Evolutionary conservation across 495 filamentous ascomycete species (phyloP).

Genomic region (Melanomma pulvis-pyrius): DNA sequence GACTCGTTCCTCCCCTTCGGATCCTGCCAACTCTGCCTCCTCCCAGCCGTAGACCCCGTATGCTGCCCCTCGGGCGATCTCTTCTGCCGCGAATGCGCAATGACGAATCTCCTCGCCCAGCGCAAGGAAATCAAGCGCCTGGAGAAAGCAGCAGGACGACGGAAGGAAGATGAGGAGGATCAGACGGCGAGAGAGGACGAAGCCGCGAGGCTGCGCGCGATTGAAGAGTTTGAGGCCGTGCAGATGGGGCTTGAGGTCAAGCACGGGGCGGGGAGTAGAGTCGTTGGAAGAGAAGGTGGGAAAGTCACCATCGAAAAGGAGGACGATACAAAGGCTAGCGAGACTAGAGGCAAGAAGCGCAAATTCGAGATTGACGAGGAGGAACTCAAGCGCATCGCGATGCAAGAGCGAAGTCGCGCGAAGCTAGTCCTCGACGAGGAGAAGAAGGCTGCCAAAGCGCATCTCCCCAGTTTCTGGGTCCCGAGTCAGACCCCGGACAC

Average conservation of each 20-base stretch:
- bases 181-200: conserved; percentile 53
- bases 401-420: conserved; percentile 69
- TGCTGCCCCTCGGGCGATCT: conserved; percentile 79
- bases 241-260: conserved; percentile 71
- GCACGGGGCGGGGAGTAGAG: conserved; percentile 43
- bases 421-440: conserved; percentile 71
- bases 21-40: conserved; percentile 85
- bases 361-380: conserved; percentile 85
- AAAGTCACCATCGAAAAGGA: conserved; percentile 50
- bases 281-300: conserved; percentile 47
- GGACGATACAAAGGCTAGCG: conserved; percentile 43
- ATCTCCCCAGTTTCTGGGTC: conserved; percentile 93
- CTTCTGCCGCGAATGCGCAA: conserved; percentile 96
- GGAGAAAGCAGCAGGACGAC: conserved; percentile 66
- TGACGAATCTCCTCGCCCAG: conserved; percentile 87
- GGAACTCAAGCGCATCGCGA: conserved; percentile 70
- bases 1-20: conserved; percentile 94
- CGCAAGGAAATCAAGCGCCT: conserved; percentile 88
- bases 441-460: conserved; percentile 62
- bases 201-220: conserved; percentile 55
- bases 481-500: conserved; percentile 77
- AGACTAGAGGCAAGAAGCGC: conserved; percentile 59
- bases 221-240: conserved; percentile 51
- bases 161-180: conserved; percentile 59
- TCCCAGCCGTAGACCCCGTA: conserved; percentile 80